These are phyloP conservation scores for Akanthomyces muscarius DNA, from an alignment of 2,329 filamentous ascomycete genomes.

Conservation along the genomic window DNA sequence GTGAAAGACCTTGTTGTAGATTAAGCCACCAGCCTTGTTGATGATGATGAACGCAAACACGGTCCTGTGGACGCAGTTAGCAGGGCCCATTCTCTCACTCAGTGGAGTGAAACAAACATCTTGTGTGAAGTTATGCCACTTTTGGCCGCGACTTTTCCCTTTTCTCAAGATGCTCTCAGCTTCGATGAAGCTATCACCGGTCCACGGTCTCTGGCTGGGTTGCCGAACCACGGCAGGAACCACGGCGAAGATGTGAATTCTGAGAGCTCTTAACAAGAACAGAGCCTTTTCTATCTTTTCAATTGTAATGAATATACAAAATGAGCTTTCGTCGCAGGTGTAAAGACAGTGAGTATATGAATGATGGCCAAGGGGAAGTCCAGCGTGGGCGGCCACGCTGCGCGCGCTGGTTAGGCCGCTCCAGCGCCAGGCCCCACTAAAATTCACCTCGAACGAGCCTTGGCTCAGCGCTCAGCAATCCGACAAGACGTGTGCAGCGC, in stretches of 20 bases:
- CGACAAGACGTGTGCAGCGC: background rate
- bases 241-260: no score
- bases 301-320: background rate
- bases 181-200: background rate
- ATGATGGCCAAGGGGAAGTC: slow-evolving; percentile 6
- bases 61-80: slow-evolving; percentile 56
- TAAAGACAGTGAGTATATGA: background rate
- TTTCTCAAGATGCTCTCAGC: background rate
- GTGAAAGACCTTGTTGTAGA: slow-evolving; percentile 94
- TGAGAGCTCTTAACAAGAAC: background rate
- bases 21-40: slow-evolving; percentile 94
- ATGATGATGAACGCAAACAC: slow-evolving; percentile 95
- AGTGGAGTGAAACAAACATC: background rate
- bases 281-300: background rate
- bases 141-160: background rate
- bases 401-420: background rate
- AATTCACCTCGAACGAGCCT: slow-evolving; percentile 8
- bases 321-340: background rate
- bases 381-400: slow-evolving; percentile 3
- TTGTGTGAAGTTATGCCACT: background rate
- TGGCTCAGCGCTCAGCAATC: slow-evolving; percentile 2
- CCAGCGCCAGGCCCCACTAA: slow-evolving; percentile 10
- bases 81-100: no score
- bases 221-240: background rate
- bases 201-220: background rate